These are phyloP conservation scores for Pseudoneurospora amorphoporcata DNA, from an alignment of 495 filamentous ascomycete species.

Conservation along the genomic window DNA sequence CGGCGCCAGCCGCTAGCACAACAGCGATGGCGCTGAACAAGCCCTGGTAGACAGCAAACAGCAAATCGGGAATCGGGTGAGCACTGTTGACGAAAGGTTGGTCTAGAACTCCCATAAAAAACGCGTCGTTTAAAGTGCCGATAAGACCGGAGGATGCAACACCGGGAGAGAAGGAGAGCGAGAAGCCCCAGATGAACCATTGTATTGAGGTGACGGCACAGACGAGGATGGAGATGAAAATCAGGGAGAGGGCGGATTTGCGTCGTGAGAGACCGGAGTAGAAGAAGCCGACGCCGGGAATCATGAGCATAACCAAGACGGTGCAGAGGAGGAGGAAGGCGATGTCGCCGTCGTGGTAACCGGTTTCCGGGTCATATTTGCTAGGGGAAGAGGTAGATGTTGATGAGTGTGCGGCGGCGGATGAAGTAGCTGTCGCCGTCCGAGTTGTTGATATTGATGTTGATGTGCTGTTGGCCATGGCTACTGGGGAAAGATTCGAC, in stretches of 20 bases:
- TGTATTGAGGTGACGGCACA: constrained; percentile 83
- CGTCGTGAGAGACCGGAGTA: constrained; percentile 90
- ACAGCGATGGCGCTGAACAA: constrained; percentile 96
- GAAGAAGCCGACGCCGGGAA: constrained; percentile 96
- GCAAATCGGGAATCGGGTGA: constrained; percentile 66
- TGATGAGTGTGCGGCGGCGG: neutral
- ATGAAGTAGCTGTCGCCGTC: neutral
- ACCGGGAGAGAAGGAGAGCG: constrained; percentile 79
- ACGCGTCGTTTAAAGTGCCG: constrained; percentile 74
- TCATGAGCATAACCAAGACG: constrained; percentile 90
- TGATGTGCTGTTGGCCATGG: neutral
- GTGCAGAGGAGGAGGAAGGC: constrained; percentile 81
- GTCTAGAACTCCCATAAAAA: constrained; percentile 70
- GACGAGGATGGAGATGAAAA: constrained; percentile 93
- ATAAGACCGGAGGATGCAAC: constrained; percentile 60
- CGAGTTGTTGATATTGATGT: neutral
- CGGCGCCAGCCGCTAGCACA: constrained; percentile 80
- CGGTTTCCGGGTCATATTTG: constrained; percentile 26
- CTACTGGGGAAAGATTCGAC: neutral
- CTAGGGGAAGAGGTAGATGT: constrained; percentile 13
- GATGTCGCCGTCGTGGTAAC: constrained; percentile 64
- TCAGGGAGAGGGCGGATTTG: constrained; percentile 86
- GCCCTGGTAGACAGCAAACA: constrained; percentile 92
- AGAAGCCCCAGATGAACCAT: constrained; percentile 99
- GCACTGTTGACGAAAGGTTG: constrained; percentile 58